Base-by-base conservation (phyloP, 345 rosid genomes). In the Brassica juncea region DNA sequence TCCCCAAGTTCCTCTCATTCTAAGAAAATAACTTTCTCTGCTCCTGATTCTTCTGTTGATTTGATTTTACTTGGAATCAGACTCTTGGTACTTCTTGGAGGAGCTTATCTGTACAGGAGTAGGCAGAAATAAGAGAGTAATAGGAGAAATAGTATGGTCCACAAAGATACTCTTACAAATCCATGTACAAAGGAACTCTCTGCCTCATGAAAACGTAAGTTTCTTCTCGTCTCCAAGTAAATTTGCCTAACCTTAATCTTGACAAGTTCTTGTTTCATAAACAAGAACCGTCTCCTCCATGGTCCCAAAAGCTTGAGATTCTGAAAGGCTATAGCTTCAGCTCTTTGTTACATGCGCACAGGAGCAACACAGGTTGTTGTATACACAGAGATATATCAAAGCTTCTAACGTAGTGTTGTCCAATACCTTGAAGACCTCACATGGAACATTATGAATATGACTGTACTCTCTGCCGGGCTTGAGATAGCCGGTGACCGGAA, bases 331-430 rank as follows among this genome's bases (percentile, higher is more conserved):
- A 84, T 88, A 8, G 92, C 88, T 3, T 73, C 82, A n/a, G 86
- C 82, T 2, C 69, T 86, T 2, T 61, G 79, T 11, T 89, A 89
- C 72, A 81, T 87, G 4, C 92, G 87, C 63, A 77, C 80, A 80
- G 86, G 77, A 52, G 85, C 87, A 61, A 84, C 85, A 39, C 86
- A 88, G 63, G 80, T 84, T 5, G 90, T 88, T 57, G 58, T 88
- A 7, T 90, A 85, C 60, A 25, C 86, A 72, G 87, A 88, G 39
- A 34, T 5, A 5, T 42, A 62, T 85, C 39, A 88, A 85, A 70
- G 84, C 92, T 3, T 84, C 81, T 35, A 88, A 85, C 16, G 81
- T 86, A 5, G 78, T 86, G 79, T 9, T 9, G 39, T 34, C 39
- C 39, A 34, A 34, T 34, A 34, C 39, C 39, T 34, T 34, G 39